These are phyloP conservation scores for Calocybe gangraenosa DNA, from an alignment of 768 basidiomycete species.

Conservation along the genomic window DNA sequence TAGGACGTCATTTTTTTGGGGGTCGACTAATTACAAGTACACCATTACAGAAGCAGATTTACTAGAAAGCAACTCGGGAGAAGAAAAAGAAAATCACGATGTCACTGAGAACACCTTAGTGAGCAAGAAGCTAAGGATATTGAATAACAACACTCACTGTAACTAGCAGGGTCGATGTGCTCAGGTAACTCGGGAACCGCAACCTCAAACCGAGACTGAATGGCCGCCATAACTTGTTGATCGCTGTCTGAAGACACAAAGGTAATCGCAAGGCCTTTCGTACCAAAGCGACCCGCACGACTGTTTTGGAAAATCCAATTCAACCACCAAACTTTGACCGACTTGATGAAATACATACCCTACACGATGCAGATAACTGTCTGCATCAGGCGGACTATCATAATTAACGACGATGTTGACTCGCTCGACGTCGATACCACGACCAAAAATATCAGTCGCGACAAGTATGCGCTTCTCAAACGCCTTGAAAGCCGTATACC, in stretches of 20 bases:
- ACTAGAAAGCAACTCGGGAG: slow-evolving; percentile 6
- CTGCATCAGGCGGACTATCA: slow-evolving; percentile 94
- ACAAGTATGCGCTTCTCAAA: slow-evolving; percentile 99
- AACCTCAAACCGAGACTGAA: slow-evolving; percentile 96
- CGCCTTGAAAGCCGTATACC: slow-evolving; percentile 97
- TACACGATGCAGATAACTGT: slow-evolving; percentile 98
- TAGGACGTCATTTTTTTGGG: too few relatives aligned
- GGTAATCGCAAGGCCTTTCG: slow-evolving; percentile 97
- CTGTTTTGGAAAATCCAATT: slow-evolving; percentile 31
- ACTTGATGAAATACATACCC: slow-evolving; percentile 48
- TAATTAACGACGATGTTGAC: slow-evolving; percentile 99
- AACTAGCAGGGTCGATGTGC: slow-evolving; percentile 89
- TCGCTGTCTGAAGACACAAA: slow-evolving; percentile 93
- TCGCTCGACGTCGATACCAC: slow-evolving; percentile 99
- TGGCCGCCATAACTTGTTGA: slow-evolving; percentile 89
- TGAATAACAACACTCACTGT: slow-evolving; percentile 65
- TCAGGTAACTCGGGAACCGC: slow-evolving; percentile 94
- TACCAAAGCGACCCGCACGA: slow-evolving; percentile 98
- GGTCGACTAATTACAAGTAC: slow-evolving; percentile 10
- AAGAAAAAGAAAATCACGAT: slow-evolving; percentile 16
- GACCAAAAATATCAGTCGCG: slow-evolving; percentile 98
- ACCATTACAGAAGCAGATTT: slow-evolving; percentile 5
- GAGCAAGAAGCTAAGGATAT: too few relatives aligned
- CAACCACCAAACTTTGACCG: neutral
- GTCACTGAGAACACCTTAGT: slow-evolving; percentile 16